Conservation (phyloP, 2,329 filamentous ascomycete genomes). For the Paraphaeosphaeria minitans region DNA sequence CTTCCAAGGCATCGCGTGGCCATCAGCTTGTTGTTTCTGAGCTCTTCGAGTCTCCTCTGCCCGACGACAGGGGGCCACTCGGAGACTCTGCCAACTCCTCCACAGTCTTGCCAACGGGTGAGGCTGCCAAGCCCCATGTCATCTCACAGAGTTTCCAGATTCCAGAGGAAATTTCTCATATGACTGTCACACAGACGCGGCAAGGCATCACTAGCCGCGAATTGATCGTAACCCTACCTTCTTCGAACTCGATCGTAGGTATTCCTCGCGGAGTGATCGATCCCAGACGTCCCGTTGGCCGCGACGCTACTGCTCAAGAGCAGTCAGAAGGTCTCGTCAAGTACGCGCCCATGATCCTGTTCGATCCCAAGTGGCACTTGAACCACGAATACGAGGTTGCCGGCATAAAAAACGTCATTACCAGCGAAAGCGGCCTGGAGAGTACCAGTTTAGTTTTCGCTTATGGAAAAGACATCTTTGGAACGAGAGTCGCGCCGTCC, state of each 20-base stretch:
- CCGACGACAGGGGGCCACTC: constrained; percentile 84
- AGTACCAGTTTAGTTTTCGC: constrained; percentile 90
- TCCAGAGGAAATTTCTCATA: constrained; percentile 74
- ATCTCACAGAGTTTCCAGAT: constrained; percentile 82
- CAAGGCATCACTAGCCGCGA: constrained; percentile 89
- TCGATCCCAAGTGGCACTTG: constrained; percentile 80
- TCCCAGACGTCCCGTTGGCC: constrained; percentile 81
- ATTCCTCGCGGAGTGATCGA: constrained; percentile 82
- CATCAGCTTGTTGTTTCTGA: constrained; percentile 87
- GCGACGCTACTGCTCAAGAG: constrained; percentile 80
- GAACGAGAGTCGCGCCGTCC: constrained; percentile 84
- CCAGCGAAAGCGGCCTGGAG: constrained; percentile 80
- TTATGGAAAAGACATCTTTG: constrained; percentile 87
- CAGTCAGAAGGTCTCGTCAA: constrained; percentile 79
- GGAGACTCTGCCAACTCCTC: constrained; percentile 75
- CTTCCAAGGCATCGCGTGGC: constrained; percentile 69
- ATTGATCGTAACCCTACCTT: constrained; percentile 77
- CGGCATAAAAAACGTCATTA: constrained; percentile 74
- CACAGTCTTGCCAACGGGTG: constrained; percentile 68
- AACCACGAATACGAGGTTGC: constrained; percentile 83
- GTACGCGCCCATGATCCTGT: constrained; percentile 78
- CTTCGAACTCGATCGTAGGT: constrained; percentile 74
- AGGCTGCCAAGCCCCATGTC: constrained; percentile 70
- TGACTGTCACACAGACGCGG: constrained; percentile 84
- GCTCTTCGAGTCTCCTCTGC: constrained; percentile 81